These are phyloP conservation scores for Triangularia verruculosa DNA, from an alignment of 2,329 filamentous ascomycete genomes.

Conservation along the genomic window DNA sequence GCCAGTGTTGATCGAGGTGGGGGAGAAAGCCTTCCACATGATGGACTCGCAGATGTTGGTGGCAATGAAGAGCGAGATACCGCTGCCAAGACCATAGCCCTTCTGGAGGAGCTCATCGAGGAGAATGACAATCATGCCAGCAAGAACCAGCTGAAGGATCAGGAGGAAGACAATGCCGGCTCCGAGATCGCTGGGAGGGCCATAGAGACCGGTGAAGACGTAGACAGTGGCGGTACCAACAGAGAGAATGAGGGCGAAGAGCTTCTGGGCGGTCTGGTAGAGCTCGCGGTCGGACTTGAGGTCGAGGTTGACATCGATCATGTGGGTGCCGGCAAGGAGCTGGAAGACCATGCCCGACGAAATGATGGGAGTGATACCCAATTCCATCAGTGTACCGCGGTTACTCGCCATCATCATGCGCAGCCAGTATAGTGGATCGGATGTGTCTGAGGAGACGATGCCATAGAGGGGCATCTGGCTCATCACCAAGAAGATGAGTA, in stretches of 20 bases:
- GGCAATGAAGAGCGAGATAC: slow-evolving; percentile 98
- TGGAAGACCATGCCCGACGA: slow-evolving; percentile 99
- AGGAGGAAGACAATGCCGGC: slow-evolving; percentile 97
- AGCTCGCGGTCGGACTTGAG: slow-evolving; percentile 99
- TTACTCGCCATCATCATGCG: slow-evolving; percentile 99
- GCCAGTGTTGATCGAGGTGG: slow-evolving; percentile 98
- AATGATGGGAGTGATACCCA: slow-evolving; percentile 98
- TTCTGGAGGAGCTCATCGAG: slow-evolving; percentile 99
- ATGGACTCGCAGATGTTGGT: slow-evolving; percentile 99
- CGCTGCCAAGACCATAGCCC: slow-evolving; percentile 96
- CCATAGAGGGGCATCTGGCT: slow-evolving; percentile 99
- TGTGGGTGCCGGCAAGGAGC: slow-evolving; percentile 97
- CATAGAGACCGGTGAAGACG: slow-evolving; percentile 97
- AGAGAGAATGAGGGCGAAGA: slow-evolving; percentile 95
- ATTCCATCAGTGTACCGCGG: slow-evolving; percentile 90
- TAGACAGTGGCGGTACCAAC: slow-evolving; percentile 98
- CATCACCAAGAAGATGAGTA: slow-evolving; percentile 99
- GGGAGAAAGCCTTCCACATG: slow-evolving; percentile 99
- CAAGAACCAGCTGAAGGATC: slow-evolving; percentile 95
- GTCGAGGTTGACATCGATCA: slow-evolving; percentile 99
- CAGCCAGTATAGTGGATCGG: slow-evolving; percentile 98
- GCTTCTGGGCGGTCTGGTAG: slow-evolving; percentile 99
- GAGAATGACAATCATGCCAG: slow-evolving; percentile 97
- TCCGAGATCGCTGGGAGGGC: slow-evolving; percentile 91
- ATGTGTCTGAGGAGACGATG: slow-evolving; percentile 98